Conservation (phyloP, 1,284 basidiomycete species). For the Ustilago tritici region DNA sequence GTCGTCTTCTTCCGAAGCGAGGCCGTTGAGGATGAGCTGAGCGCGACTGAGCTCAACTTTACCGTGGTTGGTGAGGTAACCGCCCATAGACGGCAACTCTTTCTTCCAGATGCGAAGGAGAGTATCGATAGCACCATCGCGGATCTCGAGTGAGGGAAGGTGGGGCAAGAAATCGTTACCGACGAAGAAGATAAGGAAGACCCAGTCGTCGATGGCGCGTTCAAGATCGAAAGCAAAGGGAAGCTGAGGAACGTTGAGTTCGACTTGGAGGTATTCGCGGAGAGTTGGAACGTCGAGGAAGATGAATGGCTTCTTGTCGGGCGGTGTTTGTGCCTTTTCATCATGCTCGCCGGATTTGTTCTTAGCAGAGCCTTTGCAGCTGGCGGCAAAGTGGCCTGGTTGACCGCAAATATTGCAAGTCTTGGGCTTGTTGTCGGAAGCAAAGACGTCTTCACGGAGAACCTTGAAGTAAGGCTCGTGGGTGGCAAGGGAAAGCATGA, state of each 20-base stretch:
- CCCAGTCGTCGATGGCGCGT: slow-evolving; percentile 99
- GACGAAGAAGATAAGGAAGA: slow-evolving; percentile 99
- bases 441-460: slow-evolving; percentile 96
- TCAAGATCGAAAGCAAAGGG: slow-evolving; percentile 94
- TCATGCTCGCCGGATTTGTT: slow-evolving; percentile 72
- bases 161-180: slow-evolving; percentile 99
- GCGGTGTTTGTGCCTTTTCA: slow-evolving; percentile 28
- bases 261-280: slow-evolving; percentile 96
- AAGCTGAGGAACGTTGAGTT: slow-evolving; percentile 83
- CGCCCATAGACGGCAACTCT: slow-evolving; percentile 93
- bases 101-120: slow-evolving; percentile 94
- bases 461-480: slow-evolving; percentile 98
- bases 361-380: slow-evolving; percentile 76
- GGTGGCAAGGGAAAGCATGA: slow-evolving; percentile 97
- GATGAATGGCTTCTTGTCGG: slow-evolving; percentile 96
- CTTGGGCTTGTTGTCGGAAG: slow-evolving; percentile 75
- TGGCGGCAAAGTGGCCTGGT: slow-evolving; percentile 91
- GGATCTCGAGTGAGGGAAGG: slow-evolving; percentile 95
- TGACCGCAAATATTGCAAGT: slow-evolving; percentile 90
- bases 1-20: slow-evolving; percentile 91
- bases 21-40: slow-evolving; percentile 93
- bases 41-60: slow-evolving; percentile 85
- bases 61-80: slow-evolving; percentile 95
- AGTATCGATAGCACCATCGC: slow-evolving; percentile 98
- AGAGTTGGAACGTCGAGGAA: slow-evolving; percentile 96